These are phyloP conservation scores for Cryptococcus depauperatus DNA, from an alignment of 1,284 basidiomycete genomes.

Conservation along the genomic window DNA sequence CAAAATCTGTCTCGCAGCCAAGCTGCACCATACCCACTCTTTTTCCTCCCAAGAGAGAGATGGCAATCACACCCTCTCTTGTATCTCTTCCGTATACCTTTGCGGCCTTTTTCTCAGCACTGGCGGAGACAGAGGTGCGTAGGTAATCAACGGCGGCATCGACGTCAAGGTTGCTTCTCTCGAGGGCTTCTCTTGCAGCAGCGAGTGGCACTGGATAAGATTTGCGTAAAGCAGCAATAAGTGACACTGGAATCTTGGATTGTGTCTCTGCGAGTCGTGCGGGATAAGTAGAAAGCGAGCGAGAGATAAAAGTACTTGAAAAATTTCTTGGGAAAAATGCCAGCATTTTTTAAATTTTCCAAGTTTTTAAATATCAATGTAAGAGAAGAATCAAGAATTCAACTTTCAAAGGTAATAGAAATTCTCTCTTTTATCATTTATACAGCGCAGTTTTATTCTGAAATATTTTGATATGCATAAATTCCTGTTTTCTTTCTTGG, in stretches of 20 bases:
- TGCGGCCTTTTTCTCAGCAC: conserved; percentile 61
- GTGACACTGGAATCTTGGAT: conserved; percentile 52
- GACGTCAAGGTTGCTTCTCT: conserved; percentile 65
- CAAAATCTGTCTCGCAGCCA: conserved; percentile 96
- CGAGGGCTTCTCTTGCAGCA: conserved; percentile 81
- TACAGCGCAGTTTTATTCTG: too few relatives aligned
- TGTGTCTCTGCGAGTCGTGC: conserved; percentile 6
- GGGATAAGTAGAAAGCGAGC: conserved; percentile 16
- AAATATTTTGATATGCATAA: too few relatives aligned
- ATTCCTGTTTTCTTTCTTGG: too few relatives aligned
- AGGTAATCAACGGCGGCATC: conserved; percentile 71
- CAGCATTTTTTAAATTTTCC: not conserved
- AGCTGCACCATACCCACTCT: conserved; percentile 83
- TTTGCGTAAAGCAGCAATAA: conserved; percentile 80
- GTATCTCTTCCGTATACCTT: conserved; percentile 70
- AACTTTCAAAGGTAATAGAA: too few relatives aligned
- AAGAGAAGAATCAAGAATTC: not conserved
- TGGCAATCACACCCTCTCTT: conserved; percentile 68
- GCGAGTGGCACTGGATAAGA: conserved; percentile 66
- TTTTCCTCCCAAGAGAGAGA: conserved; percentile 60
- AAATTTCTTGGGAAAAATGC: not conserved
- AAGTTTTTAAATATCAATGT: not conserved
- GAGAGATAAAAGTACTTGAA: conserved; percentile 6
- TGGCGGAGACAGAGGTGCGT: conserved; percentile 54
- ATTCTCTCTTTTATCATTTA: too few relatives aligned